These are phyloP conservation scores for Apiospora sp. DNA, from an alignment of 2,329 filamentous ascomycete species.

Conservation along the genomic window DNA sequence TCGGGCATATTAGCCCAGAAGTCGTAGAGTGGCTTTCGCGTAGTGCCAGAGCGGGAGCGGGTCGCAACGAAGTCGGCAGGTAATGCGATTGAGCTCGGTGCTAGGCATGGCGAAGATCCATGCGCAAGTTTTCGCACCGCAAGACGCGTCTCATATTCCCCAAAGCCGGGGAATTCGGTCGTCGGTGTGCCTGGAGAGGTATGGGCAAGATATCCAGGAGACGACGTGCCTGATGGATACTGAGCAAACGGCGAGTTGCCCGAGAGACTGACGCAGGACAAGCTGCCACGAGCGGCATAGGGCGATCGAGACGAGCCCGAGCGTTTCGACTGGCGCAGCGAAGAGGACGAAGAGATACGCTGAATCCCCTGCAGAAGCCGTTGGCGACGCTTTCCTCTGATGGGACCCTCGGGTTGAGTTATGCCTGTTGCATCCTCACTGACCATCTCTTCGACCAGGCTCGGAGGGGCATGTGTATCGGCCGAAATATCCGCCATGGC, in stretches of 20 bases:
- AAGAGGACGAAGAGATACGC: conserved; percentile 82
- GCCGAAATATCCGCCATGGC: conserved; percentile 16
- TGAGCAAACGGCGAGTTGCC: conserved; percentile 49
- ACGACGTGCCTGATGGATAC: conserved; percentile 42
- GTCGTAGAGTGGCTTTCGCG: conserved; percentile 56
- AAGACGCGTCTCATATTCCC: conserved; percentile 56
- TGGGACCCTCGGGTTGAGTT: conserved; percentile 42
- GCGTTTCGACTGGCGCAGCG: conserved; percentile 69
- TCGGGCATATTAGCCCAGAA: conserved; percentile 85
- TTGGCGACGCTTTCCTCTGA: conserved; percentile 73
- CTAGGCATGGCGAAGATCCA: conserved; percentile 49
- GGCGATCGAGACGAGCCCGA: conserved; percentile 73
- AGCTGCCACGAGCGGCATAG: conserved; percentile 62
- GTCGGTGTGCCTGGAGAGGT: conserved; percentile 49
- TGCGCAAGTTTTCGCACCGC: conserved; percentile 64
- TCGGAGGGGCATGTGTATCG: conserved; percentile 24
- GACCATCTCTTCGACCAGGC: conserved; percentile 23
- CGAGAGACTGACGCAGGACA: conserved; percentile 64
- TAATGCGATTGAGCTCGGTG: conserved; percentile 63
- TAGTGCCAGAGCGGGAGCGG: conserved; percentile 40
- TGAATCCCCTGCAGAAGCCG: conserved; percentile 78
- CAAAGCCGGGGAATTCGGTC: conserved; percentile 50
- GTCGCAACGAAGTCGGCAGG: conserved; percentile 68
- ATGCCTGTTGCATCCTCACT: not conserved
- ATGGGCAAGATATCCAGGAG: conserved; percentile 42